Evolutionary conservation across 2,329 filamentous ascomycete genomes (phyloP).

Genomic region (Xylariaceae sp.): DNA sequence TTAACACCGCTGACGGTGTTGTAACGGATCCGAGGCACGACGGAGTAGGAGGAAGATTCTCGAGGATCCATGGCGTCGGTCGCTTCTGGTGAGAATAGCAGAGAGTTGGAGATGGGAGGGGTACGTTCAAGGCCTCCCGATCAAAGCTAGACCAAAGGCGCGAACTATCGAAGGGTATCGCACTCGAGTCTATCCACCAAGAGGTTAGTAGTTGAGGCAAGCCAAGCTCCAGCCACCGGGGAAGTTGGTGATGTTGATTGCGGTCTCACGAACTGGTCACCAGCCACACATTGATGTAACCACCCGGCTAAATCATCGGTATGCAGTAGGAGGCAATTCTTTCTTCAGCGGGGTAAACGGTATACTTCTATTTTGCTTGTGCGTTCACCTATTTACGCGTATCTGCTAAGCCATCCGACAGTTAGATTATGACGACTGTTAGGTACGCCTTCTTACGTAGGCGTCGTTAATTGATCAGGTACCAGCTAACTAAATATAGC

Average conservation of each 20-base stretch:
- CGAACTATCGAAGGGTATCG: neutral
- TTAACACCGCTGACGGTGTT: constrained; percentile 99
- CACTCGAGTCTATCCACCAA: neutral
- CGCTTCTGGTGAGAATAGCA: constrained; percentile 2
- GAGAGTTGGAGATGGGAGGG: constrained; percentile 5
- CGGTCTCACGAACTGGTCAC: constrained; percentile 5
- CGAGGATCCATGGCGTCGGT: constrained; percentile 44
- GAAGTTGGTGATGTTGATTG: constrained; percentile 8
- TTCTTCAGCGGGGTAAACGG: neutral
- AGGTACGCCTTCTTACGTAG: too few relatives aligned
- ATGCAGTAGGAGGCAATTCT: neutral
- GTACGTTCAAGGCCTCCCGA: constrained; percentile 9
- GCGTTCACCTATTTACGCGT: too few relatives aligned
- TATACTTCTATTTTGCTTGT: neutral
- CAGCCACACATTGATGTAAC: constrained; percentile 12
- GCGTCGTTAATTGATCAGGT: neutral
- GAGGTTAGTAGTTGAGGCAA: neutral
- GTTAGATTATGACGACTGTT: too few relatives aligned
- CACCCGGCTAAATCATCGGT: neutral
- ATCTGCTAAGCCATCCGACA: too few relatives aligned
- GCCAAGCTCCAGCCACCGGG: constrained; percentile 6
- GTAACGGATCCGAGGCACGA: constrained; percentile 69
- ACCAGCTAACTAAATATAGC: neutral
- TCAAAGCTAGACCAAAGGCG: constrained; percentile 8
- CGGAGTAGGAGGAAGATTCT: constrained; percentile 55